Evolutionary conservation across 2,329 filamentous ascomycete species (phyloP).

Genomic region (Colletotrichum liriopes): DNA sequence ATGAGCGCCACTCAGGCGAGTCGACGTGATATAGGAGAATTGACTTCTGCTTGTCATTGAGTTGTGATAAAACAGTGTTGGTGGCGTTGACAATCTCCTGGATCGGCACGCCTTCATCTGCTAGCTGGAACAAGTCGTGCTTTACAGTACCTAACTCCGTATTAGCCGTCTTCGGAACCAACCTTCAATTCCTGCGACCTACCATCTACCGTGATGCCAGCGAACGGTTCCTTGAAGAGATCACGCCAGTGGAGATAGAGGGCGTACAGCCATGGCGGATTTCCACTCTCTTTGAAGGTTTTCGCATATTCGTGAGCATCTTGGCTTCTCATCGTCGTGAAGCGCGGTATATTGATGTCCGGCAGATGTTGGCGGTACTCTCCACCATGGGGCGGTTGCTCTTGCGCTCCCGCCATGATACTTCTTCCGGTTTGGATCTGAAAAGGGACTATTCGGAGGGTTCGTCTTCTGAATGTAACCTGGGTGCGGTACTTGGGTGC

Average conservation of each 20-base stretch:
- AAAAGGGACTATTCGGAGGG: neutral
- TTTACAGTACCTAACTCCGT: slow-evolving; percentile 62
- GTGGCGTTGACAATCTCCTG: slow-evolving; percentile 68
- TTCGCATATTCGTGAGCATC: slow-evolving; percentile 74
- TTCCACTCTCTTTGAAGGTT: slow-evolving; percentile 70
- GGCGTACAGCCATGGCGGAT: slow-evolving; percentile 78
- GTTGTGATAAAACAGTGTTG: slow-evolving; percentile 59
- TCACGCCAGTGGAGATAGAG: slow-evolving; percentile 73
- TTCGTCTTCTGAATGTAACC: neutral
- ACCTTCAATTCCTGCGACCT: slow-evolving; percentile 40
- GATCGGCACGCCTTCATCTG: slow-evolving; percentile 77
- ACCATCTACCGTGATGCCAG: slow-evolving; percentile 80
- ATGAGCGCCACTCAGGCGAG: slow-evolving; percentile 79
- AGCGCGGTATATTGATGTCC: slow-evolving; percentile 73
- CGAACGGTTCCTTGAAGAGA: slow-evolving; percentile 77
- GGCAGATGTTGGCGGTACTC: slow-evolving; percentile 74
- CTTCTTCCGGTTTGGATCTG: neutral
- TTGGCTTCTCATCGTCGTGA: slow-evolving; percentile 74
- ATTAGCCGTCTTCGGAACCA: slow-evolving; percentile 35
- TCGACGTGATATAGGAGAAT: slow-evolving; percentile 74
- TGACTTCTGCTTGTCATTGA: slow-evolving; percentile 65
- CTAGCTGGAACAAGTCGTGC: slow-evolving; percentile 68
- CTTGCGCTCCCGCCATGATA: slow-evolving; percentile 8
- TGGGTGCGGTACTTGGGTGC: neutral
- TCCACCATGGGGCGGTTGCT: slow-evolving; percentile 40